A percentile compares a stretch with the other conserved stretches of the same genome.
Evolutionary conservation across 139 green algal species (phyloP).

Genomic region (Chlorella sp.): DNA sequence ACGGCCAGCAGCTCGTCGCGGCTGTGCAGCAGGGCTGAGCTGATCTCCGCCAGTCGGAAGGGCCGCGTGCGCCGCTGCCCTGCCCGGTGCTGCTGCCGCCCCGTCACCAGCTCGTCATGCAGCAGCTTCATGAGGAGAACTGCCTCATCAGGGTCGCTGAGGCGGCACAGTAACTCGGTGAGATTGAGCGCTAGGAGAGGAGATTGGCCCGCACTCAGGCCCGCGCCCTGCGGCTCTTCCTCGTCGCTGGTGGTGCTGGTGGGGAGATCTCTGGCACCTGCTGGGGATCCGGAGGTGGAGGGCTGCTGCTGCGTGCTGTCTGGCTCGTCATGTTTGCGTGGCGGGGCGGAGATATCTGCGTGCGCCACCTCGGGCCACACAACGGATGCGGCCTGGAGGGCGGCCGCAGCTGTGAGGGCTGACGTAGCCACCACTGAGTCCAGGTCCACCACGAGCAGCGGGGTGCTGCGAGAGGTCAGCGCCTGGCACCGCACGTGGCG

Average conservation of each 20-base stretch:
- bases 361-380: too few relatives aligned
- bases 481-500: too few relatives aligned
- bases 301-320: too few relatives aligned
- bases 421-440: too few relatives aligned
- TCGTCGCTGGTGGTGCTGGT: neutral
- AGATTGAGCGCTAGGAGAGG: too few relatives aligned
- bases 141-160: neutral
- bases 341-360: too few relatives aligned
- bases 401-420: too few relatives aligned
- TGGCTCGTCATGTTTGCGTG: too few relatives aligned
- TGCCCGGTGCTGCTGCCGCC: neutral
- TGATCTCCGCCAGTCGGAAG: neutral
- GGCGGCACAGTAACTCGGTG: too few relatives aligned
- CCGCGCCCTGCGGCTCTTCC: neutral
- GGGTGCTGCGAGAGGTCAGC: too few relatives aligned
- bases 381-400: too few relatives aligned
- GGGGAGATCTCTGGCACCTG: neutral
- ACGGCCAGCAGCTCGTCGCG: neutral
- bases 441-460: too few relatives aligned
- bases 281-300: neutral
- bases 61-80: neutral
- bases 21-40: neutral
- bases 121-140: neutral
- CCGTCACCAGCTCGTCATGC: neutral
- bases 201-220: neutral